Evolutionary conservation across 768 basidiomycete species (phyloP).

Genomic region (Boletus reticuloceps): DNA sequence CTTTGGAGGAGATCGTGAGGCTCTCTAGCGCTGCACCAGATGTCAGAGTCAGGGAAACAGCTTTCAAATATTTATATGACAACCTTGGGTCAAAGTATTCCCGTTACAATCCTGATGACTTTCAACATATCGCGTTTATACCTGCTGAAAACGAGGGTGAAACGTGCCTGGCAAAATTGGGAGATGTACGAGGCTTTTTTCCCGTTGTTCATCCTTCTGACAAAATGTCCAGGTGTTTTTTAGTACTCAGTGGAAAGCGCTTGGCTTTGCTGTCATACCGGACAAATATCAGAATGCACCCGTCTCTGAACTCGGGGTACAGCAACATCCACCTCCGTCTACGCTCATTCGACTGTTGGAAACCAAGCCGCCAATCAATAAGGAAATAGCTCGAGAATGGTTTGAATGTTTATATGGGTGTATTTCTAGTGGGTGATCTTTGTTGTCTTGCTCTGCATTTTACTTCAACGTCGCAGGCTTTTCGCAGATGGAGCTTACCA

Average conservation of each 20-base stretch:
- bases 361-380: conserved; percentile 49
- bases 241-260: conserved; percentile 40
- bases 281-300: conserved; percentile 47
- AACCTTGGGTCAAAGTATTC: conserved; percentile 58
- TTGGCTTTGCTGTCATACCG: conserved; percentile 73
- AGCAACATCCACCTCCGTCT: conserved; percentile 59
- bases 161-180: conserved; percentile 54
- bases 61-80: conserved; percentile 76
- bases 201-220: not conserved
- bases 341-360: conserved; percentile 55
- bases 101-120: conserved; percentile 49
- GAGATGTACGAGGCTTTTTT: conserved; percentile 45
- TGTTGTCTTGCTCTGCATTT: not conserved
- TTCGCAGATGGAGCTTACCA: conserved; percentile 45
- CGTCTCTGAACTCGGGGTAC: conserved; percentile 58
- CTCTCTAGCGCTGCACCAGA: conserved; percentile 32
- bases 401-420: conserved; percentile 63
- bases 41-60: conserved; percentile 44
- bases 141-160: conserved; percentile 58
- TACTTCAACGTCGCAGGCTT: conserved; percentile 46
- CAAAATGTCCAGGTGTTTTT: not conserved
- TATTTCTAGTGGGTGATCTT: conserved; percentile 44
- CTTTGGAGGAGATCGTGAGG: conserved; percentile 67
- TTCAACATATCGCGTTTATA: conserved; percentile 64
- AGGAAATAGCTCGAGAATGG: conserved; percentile 54